Evolutionary conservation across 495 filamentous ascomycete species (phyloP), one percentile per base, ranked within the genome.

Genomic region (Penicillium manginii): DNA sequence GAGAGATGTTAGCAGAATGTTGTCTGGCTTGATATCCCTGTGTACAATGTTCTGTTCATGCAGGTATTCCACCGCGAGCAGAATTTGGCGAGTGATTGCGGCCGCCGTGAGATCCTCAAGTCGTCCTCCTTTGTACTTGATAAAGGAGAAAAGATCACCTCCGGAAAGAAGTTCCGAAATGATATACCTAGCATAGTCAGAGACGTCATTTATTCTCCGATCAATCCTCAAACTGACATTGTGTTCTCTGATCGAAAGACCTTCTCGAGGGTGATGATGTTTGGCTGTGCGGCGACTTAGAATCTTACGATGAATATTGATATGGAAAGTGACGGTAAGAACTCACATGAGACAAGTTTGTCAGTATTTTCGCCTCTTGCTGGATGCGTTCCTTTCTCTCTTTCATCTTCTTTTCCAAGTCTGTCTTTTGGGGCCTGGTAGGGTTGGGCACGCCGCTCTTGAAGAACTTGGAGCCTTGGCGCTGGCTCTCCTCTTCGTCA

Each of bases 21-120:
- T 90, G 35, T 89, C 87, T 0, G 86, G 87, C 64, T 90, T 90
- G n/a, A 90, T 69, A 59, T 90, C 87, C 29, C 87, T 71, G 64
- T 90, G 87, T 9, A 83, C 85, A 37, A 89, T 83, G 4, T 74
- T 63, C 6, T 72, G 69, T 10, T 74, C 68, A 62, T 89, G 86
- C 5, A 89, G 64, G 61, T 88, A 86, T 15, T 83, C 72, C 22
- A 89, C 60, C 11, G 84, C 87, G 54, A 83, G 79, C 3, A 86
- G 69, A 14, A 88, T 66, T 60, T 90, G 87, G 55, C 78, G 78
- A 7, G 82, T 70, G 39, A 89, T 81, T 12, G 81, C 67, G 35
- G 81, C 81, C 31, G 79, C 77, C 52, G 88, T 79, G 3, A 77
- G 73, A 40, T 86, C 83, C 12, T 52, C 47, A 1, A 89, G 72